A percentile compares a stretch with the other conserved stretches of the same genome.
phyloP scores from a whole-genome alignment of 2,329 filamentous ascomycete genomes.

The Arthrobotrys entomopaga region DNA sequence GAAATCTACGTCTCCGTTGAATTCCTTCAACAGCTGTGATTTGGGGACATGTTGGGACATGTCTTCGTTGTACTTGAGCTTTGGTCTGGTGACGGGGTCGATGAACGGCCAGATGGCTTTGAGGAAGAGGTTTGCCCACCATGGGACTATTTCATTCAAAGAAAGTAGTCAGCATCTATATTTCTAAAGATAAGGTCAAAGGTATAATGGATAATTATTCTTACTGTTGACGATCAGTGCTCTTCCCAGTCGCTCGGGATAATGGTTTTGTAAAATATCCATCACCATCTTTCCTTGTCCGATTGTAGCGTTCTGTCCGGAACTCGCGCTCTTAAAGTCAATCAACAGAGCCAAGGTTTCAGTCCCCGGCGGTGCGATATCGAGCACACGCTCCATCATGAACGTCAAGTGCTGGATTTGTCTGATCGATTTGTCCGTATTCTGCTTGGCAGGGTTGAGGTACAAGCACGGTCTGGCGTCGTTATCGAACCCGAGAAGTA shows the following conservation, averaged over 20 bases:
- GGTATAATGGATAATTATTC: too few relatives aligned
- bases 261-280: conserved; percentile 91
- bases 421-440: conserved; percentile 84
- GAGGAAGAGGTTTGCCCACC: conserved; percentile 89
- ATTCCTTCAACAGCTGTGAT: conserved; percentile 81
- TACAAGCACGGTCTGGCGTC: conserved; percentile 88
- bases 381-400: conserved; percentile 90
- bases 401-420: conserved; percentile 95
- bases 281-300: conserved; percentile 83
- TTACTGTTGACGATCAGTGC: conserved; percentile 88
- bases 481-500: conserved; percentile 87
- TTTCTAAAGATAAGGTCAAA: background rate
- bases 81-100: conserved; percentile 89
- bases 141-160: conserved; percentile 75
- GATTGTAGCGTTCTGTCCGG: conserved; percentile 79
- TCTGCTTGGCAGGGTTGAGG: conserved; percentile 87
- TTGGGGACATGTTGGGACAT: conserved; percentile 82
- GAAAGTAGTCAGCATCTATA: conserved; percentile 20
- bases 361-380: conserved; percentile 85
- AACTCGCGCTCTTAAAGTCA: conserved; percentile 85
- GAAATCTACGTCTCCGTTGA: conserved; percentile 84
- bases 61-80: conserved; percentile 97
- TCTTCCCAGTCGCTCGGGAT: conserved; percentile 88
- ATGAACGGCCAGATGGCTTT: conserved; percentile 96
- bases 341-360: conserved; percentile 88